Evolutionary conservation across 202 grass and related monocot species (phyloP), one percentile per base, ranked within the genome.

Genomic region (Setaria italica): DNA sequence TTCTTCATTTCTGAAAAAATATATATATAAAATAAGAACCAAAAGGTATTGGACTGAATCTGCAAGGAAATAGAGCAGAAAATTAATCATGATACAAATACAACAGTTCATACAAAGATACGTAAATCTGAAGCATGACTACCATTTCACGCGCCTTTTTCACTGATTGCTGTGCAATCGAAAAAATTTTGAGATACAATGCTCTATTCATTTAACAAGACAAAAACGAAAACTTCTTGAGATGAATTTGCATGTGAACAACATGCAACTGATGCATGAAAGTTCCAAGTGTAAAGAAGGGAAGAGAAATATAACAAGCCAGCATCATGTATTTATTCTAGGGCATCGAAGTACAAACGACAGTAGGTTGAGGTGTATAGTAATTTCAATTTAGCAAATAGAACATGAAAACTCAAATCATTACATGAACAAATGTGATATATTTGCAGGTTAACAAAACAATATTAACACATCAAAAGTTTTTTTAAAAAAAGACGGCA

Each of bases 131-230:
- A 55, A 63, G 47, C 21, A 65, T n/a, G 58, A 63, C 51, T 34
- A 80, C 11, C 14, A 42, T 30, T 86, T 67, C 16, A 63, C 56
- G 11, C 20, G 60, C 76, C 67, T 87, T 41, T 58, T 84, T 19
- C 2, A 21, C 11, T 59, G 35, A 42, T 59, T 58, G 13, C 49
- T 66, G 19, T 9, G 11, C 30, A 89, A 74, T 0, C 11, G 51
- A 80, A 76, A 37, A 11, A 66, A 53, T 25, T 10, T 16, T 81
- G 41, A 69, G 16, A 10, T 32, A 25, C 21, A 70, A 7, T 68
- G 30, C 50, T 35, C 11, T 50, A 72, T 74, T 30, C n/a, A 74
- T 59, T 33, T 51, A 39, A 76, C 39, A 41, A 50, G 11, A 1
- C 55, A 42, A 67, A 82, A 30, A 41, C 9, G 2, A 6, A 13